Base-by-base conservation (phyloP, 1,284 basidiomycete species). In the Coniferiporia weirii region DNA sequence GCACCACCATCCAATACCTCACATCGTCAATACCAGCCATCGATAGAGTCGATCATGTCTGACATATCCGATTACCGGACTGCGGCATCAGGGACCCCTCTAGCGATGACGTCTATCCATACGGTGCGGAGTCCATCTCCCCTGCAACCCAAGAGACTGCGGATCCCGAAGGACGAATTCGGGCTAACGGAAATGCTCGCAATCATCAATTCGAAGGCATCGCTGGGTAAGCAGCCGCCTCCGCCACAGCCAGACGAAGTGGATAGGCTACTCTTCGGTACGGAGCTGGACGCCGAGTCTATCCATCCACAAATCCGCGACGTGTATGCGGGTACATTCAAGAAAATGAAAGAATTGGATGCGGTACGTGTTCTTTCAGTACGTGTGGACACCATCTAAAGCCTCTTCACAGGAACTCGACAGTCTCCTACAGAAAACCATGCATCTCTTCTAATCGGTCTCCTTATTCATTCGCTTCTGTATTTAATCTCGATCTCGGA, bases 131-230 rank as follows among this genome's bases (percentile, higher is more conserved):
- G 45, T 56, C 69, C 64, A 35, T 70, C 60, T 7, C 68, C 67
- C 13, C 64, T 69, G 34, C 71, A 70, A 17, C 66, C 70, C 34
- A 70, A 71, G 35, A 74, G 65, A 1, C 75, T 81, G 8, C 71
- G 84, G 32, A 72, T 90, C 47, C 84, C 88, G 22, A 82, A 81
- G 63, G 86, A 93, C 67, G 91, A 95, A 70, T 95, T 94, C 71
- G 93, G 93, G 1, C 74, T 94, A 44, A 76, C 82, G 12, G 79
- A 85, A 57, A 91, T 95, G 87, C 80, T 94, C 77, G 85, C 89
- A 9, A 78, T 95, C 52, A 92, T 95, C 60, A 83, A 91, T 66
- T 80, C 82, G 40, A 79, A 81, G 36, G 85, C 84, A 36, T 69
- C 75, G 46, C 70, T 75, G 59, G 65, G 65, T 62, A 54, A 40